Base-by-base conservation (phyloP, 108 stramenopile genomes). In the Seminavis robusta region DNA sequence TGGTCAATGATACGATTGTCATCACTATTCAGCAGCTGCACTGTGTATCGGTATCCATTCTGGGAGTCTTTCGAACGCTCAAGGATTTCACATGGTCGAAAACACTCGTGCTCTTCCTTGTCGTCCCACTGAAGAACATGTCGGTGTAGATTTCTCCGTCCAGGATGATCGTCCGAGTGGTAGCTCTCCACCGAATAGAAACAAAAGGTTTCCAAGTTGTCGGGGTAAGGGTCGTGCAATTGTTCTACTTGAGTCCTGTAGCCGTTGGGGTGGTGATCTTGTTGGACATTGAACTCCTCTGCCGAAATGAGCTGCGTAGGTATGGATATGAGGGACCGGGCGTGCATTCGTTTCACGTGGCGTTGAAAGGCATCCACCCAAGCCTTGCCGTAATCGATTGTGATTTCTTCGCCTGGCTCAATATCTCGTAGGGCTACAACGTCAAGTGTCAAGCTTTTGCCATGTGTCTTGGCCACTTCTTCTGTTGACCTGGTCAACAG, bases 241-340 rank as follows among this genome's bases (percentile, higher is more conserved):
- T 74, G 68, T 42, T 81, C 80, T 4, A 33, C 38, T 4, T 47
- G 6, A 7, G 80, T 77, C 38, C 56, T 24, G 0, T 77, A 16
- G 36, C 9, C 13, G 36, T 10, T 13, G 4, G 34, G 17, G n/a
- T n/a, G n/a, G n/a, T n/a, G n/a, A 31, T 34, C 16, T 9, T 64
- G 52, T 8, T 39, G 13, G 0, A 47, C 37, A 59, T 65, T 73
- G 24, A 56, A 60, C 9, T 58, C 56, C 16, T 47, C 10, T 1
- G 67, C 56, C 30, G 71, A 37, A 10, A 37, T 37, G 10, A 11
- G 36, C 11, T 37, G 11, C 36, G 13, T 37, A 13, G 36, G 36
- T n/a, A n/a, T n/a, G n/a, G n/a, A n/a, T n/a, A n/a, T n/a, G n/a
- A n/a, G n/a, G 11, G 36, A 13, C 13, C 36, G 36, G 11, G 11